Base-by-base conservation (phyloP, 140 eudicot genomes). In the Erigeron philadelphicus region DNA sequence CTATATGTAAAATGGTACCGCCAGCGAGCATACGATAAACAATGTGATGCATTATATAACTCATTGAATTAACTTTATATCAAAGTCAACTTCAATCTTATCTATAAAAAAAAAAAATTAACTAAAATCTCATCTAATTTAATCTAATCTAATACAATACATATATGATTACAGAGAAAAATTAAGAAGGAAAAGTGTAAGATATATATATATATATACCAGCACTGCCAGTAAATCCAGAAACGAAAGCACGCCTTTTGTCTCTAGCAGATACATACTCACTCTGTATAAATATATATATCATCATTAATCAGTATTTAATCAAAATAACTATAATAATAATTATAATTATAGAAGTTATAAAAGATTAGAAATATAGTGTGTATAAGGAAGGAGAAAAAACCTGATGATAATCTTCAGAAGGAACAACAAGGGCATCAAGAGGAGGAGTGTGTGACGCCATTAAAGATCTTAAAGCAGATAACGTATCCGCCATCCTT, bases 381-480 rank as follows among this genome's bases (percentile, higher is more conserved):
- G n/a, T n/a, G n/a, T n/a, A n/a, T n/a, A n/a, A n/a, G n/a, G 40
- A 31, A 31, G 38, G 48, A 66, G 38, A 43, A 19, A 31, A 42
- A 16, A 88, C 98, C 96, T 93, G 98, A 74, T 93, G 98, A 81
- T 93, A 93, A 80, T 93, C 98, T 83, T 93, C 94, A 17, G 98
- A 93, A 52, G 98, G 98, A 70, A 93, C 90, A 43, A 93, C 82
- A 19, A 93, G 72, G 70, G 96, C 96, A 65, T 93, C 72, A 54
- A 93, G 98, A 68, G 96, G 95, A 2, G 98, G 98, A 77, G 95
- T 73, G 79, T 89, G 96, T 78, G 98, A 86, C 45, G 84, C 75
- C 98, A 93, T 93, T 50, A 93, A 76, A 38, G 95, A 89, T 83
- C 98, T 76, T 65, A 93, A 62, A 81, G 84, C 68, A 43, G 89